Conservation (phyloP, 495 filamentous ascomycete genomes). For the Penicillium verhagenii region DNA sequence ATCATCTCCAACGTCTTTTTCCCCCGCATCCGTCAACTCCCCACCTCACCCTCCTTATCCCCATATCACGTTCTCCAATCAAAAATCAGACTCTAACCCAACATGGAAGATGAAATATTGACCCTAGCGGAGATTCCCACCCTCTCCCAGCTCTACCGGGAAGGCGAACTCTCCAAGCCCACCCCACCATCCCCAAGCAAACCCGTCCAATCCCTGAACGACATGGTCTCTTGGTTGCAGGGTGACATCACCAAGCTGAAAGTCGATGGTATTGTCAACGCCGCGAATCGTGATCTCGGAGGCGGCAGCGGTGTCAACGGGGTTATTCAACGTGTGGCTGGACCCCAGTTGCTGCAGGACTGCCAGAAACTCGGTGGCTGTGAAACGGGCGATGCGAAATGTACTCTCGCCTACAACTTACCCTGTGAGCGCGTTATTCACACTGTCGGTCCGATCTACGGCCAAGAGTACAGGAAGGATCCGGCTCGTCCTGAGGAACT, state of each 20-base stretch:
- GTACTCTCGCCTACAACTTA: conserved; percentile 73
- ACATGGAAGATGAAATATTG: not conserved
- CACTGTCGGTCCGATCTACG: conserved; percentile 86
- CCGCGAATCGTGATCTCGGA: conserved; percentile 75
- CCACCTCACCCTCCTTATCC: not conserved
- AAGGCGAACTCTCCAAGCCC: not conserved
- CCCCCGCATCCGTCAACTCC: conserved; percentile 1
- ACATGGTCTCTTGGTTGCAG: conserved; percentile 66
- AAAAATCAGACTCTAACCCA: not conserved
- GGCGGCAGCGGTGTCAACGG: conserved; percentile 88
- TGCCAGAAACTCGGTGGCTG: conserved; percentile 70
- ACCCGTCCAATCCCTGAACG: conserved; percentile 55
- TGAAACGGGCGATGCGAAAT: conserved; percentile 76
- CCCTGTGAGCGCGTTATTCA: conserved; percentile 82
- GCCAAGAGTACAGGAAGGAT: conserved; percentile 21
- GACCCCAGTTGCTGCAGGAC: conserved; percentile 63
- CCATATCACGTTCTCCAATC: not conserved
- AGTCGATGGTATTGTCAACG: conserved; percentile 88
- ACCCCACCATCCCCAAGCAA: conserved; percentile 31
- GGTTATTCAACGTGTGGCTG: conserved; percentile 84
- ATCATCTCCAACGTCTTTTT: not conserved
- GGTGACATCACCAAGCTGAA: conserved; percentile 80
- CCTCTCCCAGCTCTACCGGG: conserved; percentile 10
- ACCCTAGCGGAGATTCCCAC: conserved; percentile 12
- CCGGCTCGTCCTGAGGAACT: conserved; percentile 44